Conservation (phyloP, 192 early-diverging fungal species). For the Rhizoclosmatium sp. region DNA sequence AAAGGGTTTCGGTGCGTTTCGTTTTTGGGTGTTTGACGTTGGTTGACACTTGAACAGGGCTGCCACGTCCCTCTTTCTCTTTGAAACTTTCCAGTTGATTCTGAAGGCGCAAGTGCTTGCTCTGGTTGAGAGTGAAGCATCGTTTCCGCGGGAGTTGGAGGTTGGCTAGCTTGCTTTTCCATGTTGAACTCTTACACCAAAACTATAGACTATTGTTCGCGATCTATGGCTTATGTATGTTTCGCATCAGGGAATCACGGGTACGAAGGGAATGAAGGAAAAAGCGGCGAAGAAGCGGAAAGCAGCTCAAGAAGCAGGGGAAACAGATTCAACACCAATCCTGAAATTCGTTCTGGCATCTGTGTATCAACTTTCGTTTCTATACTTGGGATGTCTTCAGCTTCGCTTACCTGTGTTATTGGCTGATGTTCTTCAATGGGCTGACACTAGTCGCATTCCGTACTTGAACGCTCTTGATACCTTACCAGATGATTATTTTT, state of each 20-base stretch:
- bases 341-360: background rate
- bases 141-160: conserved; percentile 13
- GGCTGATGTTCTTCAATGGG: conserved; percentile 25
- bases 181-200: background rate
- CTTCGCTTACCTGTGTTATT: conserved; percentile 25
- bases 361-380: conserved; percentile 13
- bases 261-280: background rate
- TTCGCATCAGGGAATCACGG: conserved; percentile 7
- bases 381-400: conserved; percentile 31
- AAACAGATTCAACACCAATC: background rate
- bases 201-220: conserved; percentile 6
- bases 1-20: conserved; percentile 20
- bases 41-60: background rate
- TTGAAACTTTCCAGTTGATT: conserved; percentile 25
- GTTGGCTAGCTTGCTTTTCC: background rate
- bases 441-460: conserved; percentile 16
- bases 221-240: conserved; percentile 30
- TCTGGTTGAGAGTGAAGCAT: background rate
- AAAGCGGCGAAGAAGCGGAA: background rate
- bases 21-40: background rate
- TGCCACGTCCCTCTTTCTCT: conserved; percentile 24
- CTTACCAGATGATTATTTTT: conserved; percentile 23
- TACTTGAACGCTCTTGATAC: conserved; percentile 25
- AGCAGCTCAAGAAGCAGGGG: background rate
- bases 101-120: conserved; percentile 16